These are phyloP conservation scores for Hyaloscypha bicolor DNA, from an alignment of 495 filamentous ascomycete species.

Conservation along the genomic window DNA sequence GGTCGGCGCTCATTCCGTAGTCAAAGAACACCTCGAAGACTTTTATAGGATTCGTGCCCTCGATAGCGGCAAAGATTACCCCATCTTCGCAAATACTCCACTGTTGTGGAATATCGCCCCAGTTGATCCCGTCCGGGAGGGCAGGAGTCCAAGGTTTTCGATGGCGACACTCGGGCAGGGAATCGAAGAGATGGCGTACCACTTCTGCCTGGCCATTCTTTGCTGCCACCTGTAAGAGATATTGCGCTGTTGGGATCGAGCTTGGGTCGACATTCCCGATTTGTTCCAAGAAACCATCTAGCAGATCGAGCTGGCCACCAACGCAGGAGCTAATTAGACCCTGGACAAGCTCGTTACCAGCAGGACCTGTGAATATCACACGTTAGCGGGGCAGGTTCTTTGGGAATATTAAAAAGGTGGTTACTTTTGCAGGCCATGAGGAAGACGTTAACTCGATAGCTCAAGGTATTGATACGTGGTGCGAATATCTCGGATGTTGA, in stretches of 20 bases:
- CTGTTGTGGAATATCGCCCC: not conserved
- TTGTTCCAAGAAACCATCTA: not conserved
- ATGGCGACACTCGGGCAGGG: constrained; percentile 1
- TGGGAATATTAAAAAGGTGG: too few relatives aligned
- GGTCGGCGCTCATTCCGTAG: not conserved
- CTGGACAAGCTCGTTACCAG: not conserved
- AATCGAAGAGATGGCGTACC: constrained; percentile 1
- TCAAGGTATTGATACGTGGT: too few relatives aligned
- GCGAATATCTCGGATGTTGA: too few relatives aligned
- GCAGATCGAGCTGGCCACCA: not conserved
- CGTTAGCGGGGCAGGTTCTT: too few relatives aligned
- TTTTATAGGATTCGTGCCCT: constrained; percentile 1
- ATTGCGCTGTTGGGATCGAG: not conserved
- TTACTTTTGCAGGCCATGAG: too few relatives aligned
- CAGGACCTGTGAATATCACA: not conserved
- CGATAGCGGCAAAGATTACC: not conserved
- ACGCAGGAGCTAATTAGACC: not conserved
- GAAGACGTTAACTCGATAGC: too few relatives aligned
- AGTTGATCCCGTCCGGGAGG: not conserved
- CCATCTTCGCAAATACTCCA: not conserved
- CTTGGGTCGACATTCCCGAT: not conserved
- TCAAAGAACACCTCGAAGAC: constrained; percentile 8
- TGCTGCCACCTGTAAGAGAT: not conserved
- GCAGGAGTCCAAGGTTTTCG: not conserved
- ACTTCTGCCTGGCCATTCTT: not conserved